Conservation (phyloP, 192 early-diverging fungal genomes). For the Backusella tarrabulga region DNA sequence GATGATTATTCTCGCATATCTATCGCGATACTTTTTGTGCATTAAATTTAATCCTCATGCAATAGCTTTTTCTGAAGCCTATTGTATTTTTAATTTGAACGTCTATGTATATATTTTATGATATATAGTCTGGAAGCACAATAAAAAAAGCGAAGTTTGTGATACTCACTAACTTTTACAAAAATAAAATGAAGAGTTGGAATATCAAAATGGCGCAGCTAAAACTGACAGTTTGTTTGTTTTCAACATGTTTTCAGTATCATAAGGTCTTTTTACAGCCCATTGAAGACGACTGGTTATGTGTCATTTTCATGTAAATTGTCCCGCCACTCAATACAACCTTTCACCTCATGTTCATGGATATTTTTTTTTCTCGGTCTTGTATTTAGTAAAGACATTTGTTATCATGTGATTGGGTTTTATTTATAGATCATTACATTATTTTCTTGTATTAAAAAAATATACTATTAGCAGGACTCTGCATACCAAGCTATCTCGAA, state of each 20-base stretch:
- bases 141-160: background rate
- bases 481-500: too few relatives aligned
- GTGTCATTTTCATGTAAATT: background rate
- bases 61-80: background rate
- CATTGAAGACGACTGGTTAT: background rate
- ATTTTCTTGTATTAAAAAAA: too few relatives aligned
- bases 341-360: too few relatives aligned
- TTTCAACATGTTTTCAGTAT: background rate
- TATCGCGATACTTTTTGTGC: background rate
- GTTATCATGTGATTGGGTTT: too few relatives aligned
- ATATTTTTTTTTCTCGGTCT: too few relatives aligned
- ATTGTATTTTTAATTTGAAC: too few relatives aligned
- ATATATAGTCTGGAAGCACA: background rate
- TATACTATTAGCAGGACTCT: too few relatives aligned
- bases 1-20: background rate
- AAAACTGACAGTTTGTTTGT: background rate
- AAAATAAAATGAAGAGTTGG: background rate
- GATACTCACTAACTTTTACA: background rate
- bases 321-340: background rate
- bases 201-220: background rate
- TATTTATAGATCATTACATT: too few relatives aligned
- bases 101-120: too few relatives aligned
- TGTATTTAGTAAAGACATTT: too few relatives aligned
- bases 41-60: background rate
- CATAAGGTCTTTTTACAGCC: background rate